Conservation (phyloP, 768 basidiomycete species). For the Phanerochaete carnosa region DNA sequence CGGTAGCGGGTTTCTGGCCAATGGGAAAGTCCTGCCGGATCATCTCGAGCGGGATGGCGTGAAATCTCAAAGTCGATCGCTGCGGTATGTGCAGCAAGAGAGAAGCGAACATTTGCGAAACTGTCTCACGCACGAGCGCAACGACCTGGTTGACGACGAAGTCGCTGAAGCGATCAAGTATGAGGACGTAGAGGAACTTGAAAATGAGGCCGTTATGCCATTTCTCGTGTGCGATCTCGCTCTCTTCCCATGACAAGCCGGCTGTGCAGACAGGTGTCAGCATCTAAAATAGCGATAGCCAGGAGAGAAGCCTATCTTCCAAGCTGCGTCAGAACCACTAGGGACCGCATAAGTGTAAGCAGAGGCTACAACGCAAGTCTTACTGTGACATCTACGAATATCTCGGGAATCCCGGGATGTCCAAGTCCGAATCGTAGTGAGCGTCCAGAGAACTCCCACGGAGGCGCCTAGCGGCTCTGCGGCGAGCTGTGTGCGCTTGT, state of each 20-base stretch:
- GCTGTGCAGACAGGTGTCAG: conserved; percentile 3
- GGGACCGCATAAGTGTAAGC: too few species aligned
- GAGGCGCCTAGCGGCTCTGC: too few species aligned
- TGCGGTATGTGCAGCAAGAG: conserved; percentile 85
- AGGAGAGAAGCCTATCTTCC: conserved; percentile 48
- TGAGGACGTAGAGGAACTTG: conserved; percentile 83
- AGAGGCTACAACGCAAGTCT: too few species aligned
- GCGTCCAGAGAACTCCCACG: too few species aligned
- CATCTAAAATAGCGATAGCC: neutral
- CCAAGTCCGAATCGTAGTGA: too few species aligned
- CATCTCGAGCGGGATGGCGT: conserved; percentile 86
- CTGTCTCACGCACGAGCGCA: conserved; percentile 95
- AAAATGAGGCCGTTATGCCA: conserved; percentile 91
- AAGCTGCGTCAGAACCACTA: too few species aligned
- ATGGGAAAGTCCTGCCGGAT: conserved; percentile 80
- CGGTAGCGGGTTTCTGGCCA: conserved; percentile 31
- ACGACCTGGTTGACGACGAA: conserved; percentile 97
- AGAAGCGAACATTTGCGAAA: conserved; percentile 90
- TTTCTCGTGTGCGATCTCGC: conserved; percentile 66
- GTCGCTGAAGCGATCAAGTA: conserved; percentile 97
- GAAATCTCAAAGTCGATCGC: conserved; percentile 76
- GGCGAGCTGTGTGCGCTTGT: too few species aligned
- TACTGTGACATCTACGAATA: too few species aligned
- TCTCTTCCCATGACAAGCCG: too few species aligned
- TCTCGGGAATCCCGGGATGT: too few species aligned